phyloP scores from a whole-genome alignment of 2,329 filamentous ascomycete genomes.

The Colletotrichum sp. region DNA sequence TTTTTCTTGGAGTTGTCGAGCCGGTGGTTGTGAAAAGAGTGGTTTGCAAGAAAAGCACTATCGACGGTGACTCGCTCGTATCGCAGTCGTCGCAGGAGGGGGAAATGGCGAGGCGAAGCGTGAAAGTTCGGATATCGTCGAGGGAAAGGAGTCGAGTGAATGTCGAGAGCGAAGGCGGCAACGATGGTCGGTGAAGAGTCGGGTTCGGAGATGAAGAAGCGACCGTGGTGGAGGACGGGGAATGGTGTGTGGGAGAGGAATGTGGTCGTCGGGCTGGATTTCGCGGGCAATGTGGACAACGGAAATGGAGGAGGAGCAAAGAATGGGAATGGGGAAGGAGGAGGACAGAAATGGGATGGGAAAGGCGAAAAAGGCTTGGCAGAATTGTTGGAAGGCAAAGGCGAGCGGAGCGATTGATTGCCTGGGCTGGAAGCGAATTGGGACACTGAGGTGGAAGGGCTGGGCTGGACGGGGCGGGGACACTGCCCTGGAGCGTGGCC shows the following conservation, averaged over 20 bases:
- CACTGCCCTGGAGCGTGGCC: background rate
- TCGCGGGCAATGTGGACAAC: background rate
- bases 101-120: background rate
- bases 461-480: background rate
- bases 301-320: background rate
- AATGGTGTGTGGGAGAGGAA: background rate
- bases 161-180: background rate
- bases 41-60: background rate
- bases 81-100: background rate
- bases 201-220: background rate
- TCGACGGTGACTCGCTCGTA: background rate
- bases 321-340: background rate
- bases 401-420: background rate
- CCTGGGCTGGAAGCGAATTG: background rate
- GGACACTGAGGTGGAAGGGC: background rate
- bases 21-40: background rate
- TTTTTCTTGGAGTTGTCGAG: background rate
- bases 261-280: background rate
- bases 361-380: background rate
- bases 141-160: background rate
- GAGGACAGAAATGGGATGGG: background rate
- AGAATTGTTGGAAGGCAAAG: background rate
- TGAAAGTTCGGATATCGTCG: background rate
- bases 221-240: background rate
- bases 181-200: background rate